Percentiles rank a stretch among this genome's conserved stretches.
Conservation (phyloP, 2,329 filamentous ascomycete species). For the Chrysoporthe cubensis region DNA sequence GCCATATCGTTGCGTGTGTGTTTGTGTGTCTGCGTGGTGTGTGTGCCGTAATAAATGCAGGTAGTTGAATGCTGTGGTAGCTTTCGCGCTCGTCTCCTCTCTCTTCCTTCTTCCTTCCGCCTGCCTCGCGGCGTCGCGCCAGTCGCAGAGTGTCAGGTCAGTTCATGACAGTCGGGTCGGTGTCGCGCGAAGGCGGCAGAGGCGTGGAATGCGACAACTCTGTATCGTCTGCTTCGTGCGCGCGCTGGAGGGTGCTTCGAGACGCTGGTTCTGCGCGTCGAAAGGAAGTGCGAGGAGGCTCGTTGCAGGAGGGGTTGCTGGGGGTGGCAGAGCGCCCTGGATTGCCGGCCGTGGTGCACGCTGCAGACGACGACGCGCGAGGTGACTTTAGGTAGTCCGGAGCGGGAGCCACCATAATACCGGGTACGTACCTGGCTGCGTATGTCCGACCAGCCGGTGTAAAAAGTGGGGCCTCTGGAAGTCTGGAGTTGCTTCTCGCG, state of each 20-base stretch:
- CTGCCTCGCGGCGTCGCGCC: slow-evolving; percentile 26
- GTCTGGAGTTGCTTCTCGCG: no score
- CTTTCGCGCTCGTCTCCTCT: slow-evolving; percentile 5
- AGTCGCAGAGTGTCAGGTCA: slow-evolving; percentile 20
- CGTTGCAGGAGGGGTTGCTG: background rate
- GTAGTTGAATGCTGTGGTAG: background rate
- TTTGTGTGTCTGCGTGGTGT: background rate
- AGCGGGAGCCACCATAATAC: no score
- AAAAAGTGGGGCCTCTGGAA: no score
- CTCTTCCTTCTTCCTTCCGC: slow-evolving; percentile 4
- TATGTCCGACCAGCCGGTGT: no score
- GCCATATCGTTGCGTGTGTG: slow-evolving; percentile 12
- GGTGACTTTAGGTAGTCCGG: background rate
- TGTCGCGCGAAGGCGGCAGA: background rate
- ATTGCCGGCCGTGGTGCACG: background rate
- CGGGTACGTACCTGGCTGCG: no score
- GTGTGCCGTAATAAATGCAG: background rate
- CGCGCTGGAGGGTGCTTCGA: background rate
- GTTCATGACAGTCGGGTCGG: slow-evolving; percentile 24
- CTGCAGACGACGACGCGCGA: background rate
- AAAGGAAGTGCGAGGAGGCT: background rate
- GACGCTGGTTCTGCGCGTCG: background rate
- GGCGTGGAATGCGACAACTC: background rate
- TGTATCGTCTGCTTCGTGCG: background rate
- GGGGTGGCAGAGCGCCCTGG: background rate